Conservation (phyloP, 805 yeast genomes). For the Lachancea dasiensis region DNA sequence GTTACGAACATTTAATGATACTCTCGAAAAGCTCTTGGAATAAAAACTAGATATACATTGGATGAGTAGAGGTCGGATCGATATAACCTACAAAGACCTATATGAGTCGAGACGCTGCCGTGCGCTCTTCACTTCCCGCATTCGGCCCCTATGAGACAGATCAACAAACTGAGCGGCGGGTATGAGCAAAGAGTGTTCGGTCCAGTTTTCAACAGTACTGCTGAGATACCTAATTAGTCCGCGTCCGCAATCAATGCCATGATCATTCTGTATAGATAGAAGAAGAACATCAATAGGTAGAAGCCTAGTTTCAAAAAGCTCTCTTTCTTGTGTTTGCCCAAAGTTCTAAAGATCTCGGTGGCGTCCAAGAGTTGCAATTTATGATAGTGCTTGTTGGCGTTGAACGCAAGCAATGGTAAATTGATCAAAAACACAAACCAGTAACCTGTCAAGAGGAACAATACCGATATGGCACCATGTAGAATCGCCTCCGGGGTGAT, state of each 20-base stretch:
- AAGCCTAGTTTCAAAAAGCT: constrained; percentile 85
- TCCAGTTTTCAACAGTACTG: background rate
- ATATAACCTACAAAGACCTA: constrained; percentile 7
- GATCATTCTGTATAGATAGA: constrained; percentile 92
- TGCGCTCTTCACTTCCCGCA: no score
- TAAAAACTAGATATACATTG: constrained; percentile 5
- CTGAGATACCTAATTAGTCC: constrained; percentile 7
- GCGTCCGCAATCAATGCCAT: constrained; percentile 75
- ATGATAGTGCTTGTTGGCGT: constrained; percentile 68
- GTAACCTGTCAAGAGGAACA: constrained; percentile 80
- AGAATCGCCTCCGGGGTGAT: constrained; percentile 85
- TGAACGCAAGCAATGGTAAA: constrained; percentile 78
- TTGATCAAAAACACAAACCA: constrained; percentile 86
- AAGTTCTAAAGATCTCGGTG: constrained; percentile 93
- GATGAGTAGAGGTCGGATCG: background rate
- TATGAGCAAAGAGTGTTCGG: no score
- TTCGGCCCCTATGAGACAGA: no score
- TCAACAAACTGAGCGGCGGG: background rate
- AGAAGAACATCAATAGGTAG: constrained; percentile 89
- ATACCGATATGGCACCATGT: constrained; percentile 63
- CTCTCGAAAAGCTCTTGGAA: constrained; percentile 8
- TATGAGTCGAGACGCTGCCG: background rate
- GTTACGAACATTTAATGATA: constrained; percentile 14
- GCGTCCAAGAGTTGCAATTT: constrained; percentile 90
- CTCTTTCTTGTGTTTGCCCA: constrained; percentile 89